Conservation (phyloP, 331 rosid species). For the Malus hybrid region DNA sequence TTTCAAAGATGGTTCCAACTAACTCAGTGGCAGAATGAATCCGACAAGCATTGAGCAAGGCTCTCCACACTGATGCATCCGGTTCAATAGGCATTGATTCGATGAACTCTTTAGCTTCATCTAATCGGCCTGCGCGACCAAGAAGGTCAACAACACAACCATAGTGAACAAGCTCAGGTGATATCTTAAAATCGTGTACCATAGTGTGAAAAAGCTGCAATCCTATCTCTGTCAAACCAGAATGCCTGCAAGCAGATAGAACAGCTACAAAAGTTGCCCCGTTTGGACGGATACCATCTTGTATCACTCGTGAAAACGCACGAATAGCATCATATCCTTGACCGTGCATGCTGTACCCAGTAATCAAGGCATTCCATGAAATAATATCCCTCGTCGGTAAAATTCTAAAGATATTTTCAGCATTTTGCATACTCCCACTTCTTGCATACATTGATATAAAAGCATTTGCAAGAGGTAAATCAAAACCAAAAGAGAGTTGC, state of each 20-base stretch:
- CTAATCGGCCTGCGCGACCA: constrained; percentile 35
- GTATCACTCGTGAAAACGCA: constrained; percentile 27
- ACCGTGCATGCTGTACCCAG: constrained; percentile 41
- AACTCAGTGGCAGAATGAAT: constrained; percentile 11
- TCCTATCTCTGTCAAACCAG: constrained; percentile 31
- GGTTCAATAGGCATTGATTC: constrained; percentile 30
- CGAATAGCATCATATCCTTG: constrained; percentile 28
- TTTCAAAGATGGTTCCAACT: constrained; percentile 27
- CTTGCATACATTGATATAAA: constrained; percentile 35
- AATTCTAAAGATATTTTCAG: constrained; percentile 27
- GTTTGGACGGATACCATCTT: constrained; percentile 31
- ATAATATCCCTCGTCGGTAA: constrained; percentile 22
- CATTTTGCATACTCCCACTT: constrained; percentile 36
- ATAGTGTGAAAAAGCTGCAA: constrained; percentile 33
- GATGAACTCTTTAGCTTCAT: constrained; percentile 33
- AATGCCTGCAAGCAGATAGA: constrained; percentile 50
- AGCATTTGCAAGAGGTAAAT: constrained; percentile 33
- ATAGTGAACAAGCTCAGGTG: constrained; percentile 40
- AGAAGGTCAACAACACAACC: constrained; percentile 48
- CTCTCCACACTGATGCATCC: constrained; percentile 47
- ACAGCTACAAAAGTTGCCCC: constrained; percentile 29
- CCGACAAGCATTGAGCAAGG: constrained; percentile 44
- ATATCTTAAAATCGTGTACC: constrained; percentile 29
- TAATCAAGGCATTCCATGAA: constrained; percentile 45
- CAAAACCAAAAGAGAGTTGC: background rate